Base-by-base conservation (phyloP, 2,329 filamentous ascomycete genomes). In the Zasmidium angulare region DNA sequence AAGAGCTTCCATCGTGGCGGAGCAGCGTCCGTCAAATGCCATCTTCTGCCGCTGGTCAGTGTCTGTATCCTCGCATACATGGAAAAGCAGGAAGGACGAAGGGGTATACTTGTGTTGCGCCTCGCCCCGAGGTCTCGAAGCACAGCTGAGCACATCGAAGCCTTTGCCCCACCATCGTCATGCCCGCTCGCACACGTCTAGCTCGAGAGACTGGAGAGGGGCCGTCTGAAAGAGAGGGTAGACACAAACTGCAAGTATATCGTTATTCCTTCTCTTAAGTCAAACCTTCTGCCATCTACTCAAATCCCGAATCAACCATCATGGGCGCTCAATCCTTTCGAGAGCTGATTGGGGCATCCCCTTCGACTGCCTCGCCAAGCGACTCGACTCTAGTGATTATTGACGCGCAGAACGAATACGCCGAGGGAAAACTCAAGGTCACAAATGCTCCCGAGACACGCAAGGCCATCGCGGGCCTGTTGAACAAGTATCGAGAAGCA, bases 371-470 rank as follows among this genome's bases (percentile, higher is more conserved):
- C 7, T 82, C 83, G 0, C 75, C 81, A 0, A 71, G 73, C 47
- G 85, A 89, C 74, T 85, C 82, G 63, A 81, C 82, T 1, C 79
- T 89, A 48, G 74, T 89, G 66, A 88, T 89, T 72, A 86, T 89
- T 68, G 86, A 89, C 69, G 87, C 87, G 1, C 87, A 90, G 68
- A 89, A 89, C 69, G 87, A 90, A 74, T 89, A 87, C 63, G 82
- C 82, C 11, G 73, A 78, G 1, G 87, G 87, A 50, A 75, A 79
- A 3, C 79, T 89, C 0, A 78, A 81, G 21, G 82, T 86, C 31
- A 75, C 78, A 46, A 80, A 87, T 60, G 79, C 86, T 0, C 68
- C 76, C 0, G 62, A 76, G 2, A 84, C 83, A 3, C 81, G 86
- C 61, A 79, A 80, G 29, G 82, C 77, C 12, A 89, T 89, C 59